Evolutionary conservation across 441 rosid genomes (phyloP).

Genomic region (Rhodomyrtus psidioides): DNA sequence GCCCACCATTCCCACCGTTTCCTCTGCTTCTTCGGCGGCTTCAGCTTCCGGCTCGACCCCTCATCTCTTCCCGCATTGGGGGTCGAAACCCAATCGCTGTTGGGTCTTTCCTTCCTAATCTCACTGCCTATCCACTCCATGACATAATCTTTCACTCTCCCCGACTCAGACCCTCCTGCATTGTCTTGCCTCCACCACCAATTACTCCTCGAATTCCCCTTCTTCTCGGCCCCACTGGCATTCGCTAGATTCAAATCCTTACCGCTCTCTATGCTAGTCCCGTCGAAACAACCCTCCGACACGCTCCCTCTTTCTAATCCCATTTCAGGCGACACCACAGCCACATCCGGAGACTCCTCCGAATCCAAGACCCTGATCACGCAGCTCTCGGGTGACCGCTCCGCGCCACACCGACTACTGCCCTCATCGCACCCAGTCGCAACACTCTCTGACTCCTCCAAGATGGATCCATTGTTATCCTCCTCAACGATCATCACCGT

Average conservation of each 20-base stretch:
- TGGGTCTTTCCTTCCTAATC: constrained; percentile 74
- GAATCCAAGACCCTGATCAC: constrained; percentile 33
- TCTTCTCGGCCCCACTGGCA: constrained; percentile 11
- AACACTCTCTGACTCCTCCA: constrained; percentile 66
- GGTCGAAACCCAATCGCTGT: constrained; percentile 36
- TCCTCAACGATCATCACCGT: constrained; percentile 18
- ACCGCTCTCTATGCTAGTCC: constrained; percentile 44
- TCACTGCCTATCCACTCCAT: constrained; percentile 94
- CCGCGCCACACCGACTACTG: constrained; percentile 9
- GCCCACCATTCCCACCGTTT: constrained; percentile 11
- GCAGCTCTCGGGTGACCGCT: constrained; percentile 52
- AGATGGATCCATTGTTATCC: constrained; percentile 55
- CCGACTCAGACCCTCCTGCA: constrained; percentile 57
- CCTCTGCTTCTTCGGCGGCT: constrained; percentile 26
- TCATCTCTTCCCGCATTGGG: constrained; percentile 14
- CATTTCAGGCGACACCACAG: constrained; percentile 36
- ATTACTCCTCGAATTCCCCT: constrained; percentile 54
- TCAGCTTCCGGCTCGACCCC: constrained; percentile 18
- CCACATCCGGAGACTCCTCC: constrained; percentile 25
- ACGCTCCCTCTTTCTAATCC: constrained; percentile 41
- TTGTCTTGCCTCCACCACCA: constrained; percentile 96
- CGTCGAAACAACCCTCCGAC: constrained; percentile 38
- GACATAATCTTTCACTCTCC: constrained; percentile 77
- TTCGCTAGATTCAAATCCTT: constrained; percentile 15
- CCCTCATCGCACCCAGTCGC: constrained; percentile 45